Conservation (phyloP, 1,139 yeast genomes). For the Pichia sp. region DNA sequence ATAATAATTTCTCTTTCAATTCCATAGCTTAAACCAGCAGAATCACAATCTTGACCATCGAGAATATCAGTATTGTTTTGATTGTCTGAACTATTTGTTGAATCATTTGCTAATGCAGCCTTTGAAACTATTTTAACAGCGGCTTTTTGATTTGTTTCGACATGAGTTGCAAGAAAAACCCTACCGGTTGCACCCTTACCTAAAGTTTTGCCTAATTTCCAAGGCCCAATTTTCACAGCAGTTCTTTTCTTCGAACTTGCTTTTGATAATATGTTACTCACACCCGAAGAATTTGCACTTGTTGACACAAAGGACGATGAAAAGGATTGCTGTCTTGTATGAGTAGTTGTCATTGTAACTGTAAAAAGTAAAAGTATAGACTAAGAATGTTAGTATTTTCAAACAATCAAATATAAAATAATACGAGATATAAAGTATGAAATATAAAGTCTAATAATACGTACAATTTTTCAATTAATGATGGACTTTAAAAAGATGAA, state of each 20-base stretch:
- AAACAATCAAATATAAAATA: background rate
- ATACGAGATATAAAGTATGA: background rate
- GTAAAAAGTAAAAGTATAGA: too few species aligned
- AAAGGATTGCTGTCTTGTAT: constrained; percentile 29
- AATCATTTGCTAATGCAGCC: constrained; percentile 50
- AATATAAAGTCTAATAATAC: background rate
- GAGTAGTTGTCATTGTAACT: constrained; percentile 8
- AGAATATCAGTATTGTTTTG: background rate
- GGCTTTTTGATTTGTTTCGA: constrained; percentile 78
- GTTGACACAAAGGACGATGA: constrained; percentile 31
- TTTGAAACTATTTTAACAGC: constrained; percentile 97
- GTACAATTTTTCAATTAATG: background rate
- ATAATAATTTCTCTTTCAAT: constrained; percentile 93
- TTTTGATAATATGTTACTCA: constrained; percentile 28
- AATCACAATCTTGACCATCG: constrained; percentile 37
- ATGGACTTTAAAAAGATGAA: background rate
- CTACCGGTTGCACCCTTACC: constrained; percentile 96
- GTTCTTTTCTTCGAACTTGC: constrained; percentile 33
- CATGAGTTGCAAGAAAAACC: constrained; percentile 85
- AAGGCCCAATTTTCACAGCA: constrained; percentile 78
- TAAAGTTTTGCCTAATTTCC: constrained; percentile 90
- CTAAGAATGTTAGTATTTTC: background rate
- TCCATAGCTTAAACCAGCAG: constrained; percentile 76
- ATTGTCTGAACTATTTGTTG: constrained; percentile 4
- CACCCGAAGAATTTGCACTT: constrained; percentile 18